phyloP scores from a whole-genome alignment of 78 protist genomes.

The Pelomyxa schiedti region DNA sequence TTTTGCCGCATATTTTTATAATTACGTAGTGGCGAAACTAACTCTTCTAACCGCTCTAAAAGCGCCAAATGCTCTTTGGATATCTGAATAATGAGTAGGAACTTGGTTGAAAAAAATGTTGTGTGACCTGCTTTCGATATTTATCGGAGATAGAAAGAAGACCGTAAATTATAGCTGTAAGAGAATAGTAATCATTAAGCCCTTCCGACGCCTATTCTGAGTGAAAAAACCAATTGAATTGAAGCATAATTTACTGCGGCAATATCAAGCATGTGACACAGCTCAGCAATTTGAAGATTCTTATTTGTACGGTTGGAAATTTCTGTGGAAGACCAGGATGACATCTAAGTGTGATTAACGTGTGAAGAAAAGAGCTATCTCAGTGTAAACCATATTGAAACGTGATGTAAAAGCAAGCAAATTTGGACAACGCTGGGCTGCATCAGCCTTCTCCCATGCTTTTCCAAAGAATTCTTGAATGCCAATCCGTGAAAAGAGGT shows the following conservation, averaged over 20 bases:
- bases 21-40: conserved; percentile 31
- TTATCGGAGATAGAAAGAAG: conserved; percentile 12
- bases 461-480: not conserved
- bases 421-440: not conserved
- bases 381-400: not conserved
- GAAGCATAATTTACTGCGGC: too few species aligned
- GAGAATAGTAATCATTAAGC: conserved; percentile 7
- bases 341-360: too few species aligned
- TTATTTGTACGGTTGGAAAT: too few species aligned
- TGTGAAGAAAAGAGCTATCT: too few species aligned
- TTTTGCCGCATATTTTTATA: conserved; percentile 21
- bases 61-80: conserved; percentile 17
- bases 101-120: not conserved
- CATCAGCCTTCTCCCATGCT: not conserved
- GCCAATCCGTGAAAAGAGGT: not conserved
- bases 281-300: too few species aligned
- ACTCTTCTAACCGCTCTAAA: conserved; percentile 22
- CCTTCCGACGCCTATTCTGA: too few species aligned
- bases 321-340: not conserved
- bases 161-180: conserved; percentile 37
- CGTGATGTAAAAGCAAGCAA: not conserved
- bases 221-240: too few species aligned
- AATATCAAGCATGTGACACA: too few species aligned
- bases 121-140: conserved; percentile 12
- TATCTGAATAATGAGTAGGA: not conserved